These are phyloP conservation scores for Physaria fendleri DNA, from an alignment of 345 rosid species.

Conservation along the genomic window DNA sequence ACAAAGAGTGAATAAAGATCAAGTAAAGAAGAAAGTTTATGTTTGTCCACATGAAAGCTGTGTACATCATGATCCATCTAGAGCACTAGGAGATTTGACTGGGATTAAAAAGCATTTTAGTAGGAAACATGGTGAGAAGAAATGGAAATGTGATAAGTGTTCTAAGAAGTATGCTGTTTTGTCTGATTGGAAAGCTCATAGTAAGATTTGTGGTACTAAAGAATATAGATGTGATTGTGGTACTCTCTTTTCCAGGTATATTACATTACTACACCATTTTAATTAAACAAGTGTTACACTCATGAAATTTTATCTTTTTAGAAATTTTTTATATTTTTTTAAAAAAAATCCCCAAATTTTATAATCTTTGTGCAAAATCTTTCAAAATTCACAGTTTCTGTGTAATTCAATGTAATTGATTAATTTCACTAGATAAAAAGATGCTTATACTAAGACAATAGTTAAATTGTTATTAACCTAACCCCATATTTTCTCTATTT, in stretches of 20 bases:
- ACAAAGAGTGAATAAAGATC: slow-evolving; percentile 50
- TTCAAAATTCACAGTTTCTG: too few species aligned
- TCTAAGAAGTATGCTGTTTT: slow-evolving; percentile 80
- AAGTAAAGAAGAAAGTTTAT: slow-evolving; percentile 57
- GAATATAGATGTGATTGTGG: slow-evolving; percentile 93
- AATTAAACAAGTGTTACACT: too few species aligned
- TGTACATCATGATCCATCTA: slow-evolving; percentile 62
- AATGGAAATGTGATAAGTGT: slow-evolving; percentile 82
- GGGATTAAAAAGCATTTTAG: slow-evolving; percentile 73
- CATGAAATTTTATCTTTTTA: not conserved
- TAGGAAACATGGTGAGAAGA: slow-evolving; percentile 81
- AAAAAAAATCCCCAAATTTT: too few species aligned
- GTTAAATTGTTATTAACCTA: too few species aligned
- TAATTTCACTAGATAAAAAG: too few species aligned
- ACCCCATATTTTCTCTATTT: too few species aligned
- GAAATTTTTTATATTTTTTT: not conserved
- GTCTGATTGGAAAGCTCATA: slow-evolving; percentile 95
- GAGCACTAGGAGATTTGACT: slow-evolving; percentile 72
- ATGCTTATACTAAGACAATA: too few species aligned
- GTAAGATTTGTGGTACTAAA: slow-evolving; percentile 78
- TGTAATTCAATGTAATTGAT: too few species aligned
- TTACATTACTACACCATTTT: not conserved
- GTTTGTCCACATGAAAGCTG: slow-evolving; percentile 66
- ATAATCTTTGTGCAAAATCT: too few species aligned
- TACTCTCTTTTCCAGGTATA: slow-evolving; percentile 87